Evolutionary conservation across 2,329 filamentous ascomycete species (phyloP).

Genomic region (Dothistroma pini): DNA sequence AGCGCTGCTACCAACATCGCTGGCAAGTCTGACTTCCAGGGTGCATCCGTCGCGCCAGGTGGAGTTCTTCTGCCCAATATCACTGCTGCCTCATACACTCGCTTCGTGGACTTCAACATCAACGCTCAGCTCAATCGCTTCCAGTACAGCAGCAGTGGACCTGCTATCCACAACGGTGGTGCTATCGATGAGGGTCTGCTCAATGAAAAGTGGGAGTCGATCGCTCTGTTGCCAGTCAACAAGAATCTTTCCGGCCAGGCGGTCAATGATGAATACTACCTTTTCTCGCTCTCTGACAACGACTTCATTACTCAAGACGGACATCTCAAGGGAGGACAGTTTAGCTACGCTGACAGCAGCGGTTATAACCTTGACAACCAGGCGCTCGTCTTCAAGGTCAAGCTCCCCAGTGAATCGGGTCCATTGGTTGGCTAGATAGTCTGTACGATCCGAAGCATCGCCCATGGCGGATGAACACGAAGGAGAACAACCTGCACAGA

Average conservation of each 20-base stretch:
- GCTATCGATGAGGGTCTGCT: slow-evolving; percentile 55
- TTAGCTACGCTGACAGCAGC: slow-evolving; percentile 54
- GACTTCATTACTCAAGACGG: slow-evolving; percentile 74
- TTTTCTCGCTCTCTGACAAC: slow-evolving; percentile 67
- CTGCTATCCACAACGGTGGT: slow-evolving; percentile 64
- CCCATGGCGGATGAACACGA: too few relatives aligned
- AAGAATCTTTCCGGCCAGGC: slow-evolving; percentile 38
- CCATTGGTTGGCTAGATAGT: slow-evolving; percentile 19
- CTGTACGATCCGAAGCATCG: too few relatives aligned
- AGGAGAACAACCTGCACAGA: not conserved
- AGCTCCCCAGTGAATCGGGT: slow-evolving; percentile 39
- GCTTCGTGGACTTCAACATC: slow-evolving; percentile 67
- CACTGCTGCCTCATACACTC: too few relatives aligned
- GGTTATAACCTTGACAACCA: slow-evolving; percentile 61
- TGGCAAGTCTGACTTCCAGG: too few relatives aligned
- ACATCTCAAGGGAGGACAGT: slow-evolving; percentile 55
- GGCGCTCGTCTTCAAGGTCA: slow-evolving; percentile 60
- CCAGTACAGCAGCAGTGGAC: not conserved
- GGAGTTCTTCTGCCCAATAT: too few relatives aligned
- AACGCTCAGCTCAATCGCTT: slow-evolving; percentile 63
- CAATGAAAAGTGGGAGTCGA: slow-evolving; percentile 75
- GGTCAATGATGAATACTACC: slow-evolving; percentile 59
- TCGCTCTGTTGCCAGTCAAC: slow-evolving; percentile 60
- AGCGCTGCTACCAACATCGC: slow-evolving; percentile 52
- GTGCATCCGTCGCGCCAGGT: too few relatives aligned